phyloP scores from a whole-genome alignment of 2,329 filamentous ascomycete genomes.

The Aciculosporium take region DNA sequence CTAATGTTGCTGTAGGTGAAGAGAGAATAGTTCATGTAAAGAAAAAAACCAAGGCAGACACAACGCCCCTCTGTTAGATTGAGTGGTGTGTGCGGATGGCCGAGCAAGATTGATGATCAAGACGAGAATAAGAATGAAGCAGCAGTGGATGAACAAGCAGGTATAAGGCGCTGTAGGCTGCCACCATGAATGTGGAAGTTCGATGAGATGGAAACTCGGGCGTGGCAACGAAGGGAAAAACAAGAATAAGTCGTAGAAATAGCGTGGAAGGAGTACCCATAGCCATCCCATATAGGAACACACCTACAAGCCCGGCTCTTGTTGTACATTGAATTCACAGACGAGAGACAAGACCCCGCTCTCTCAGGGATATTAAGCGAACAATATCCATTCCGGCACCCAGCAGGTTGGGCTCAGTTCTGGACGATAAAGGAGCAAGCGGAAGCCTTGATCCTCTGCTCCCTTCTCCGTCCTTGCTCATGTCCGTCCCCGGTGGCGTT shows the following conservation, averaged over 20 bases:
- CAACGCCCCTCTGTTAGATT: too few relatives aligned
- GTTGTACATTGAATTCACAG: neutral
- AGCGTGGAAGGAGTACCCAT: conserved; percentile 20
- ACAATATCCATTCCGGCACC: conserved; percentile 8
- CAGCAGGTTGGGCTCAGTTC: conserved; percentile 11
- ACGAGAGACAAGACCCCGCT: conserved; percentile 3
- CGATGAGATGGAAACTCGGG: neutral
- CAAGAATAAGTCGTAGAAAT: conserved; percentile 10
- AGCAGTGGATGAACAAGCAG: too few relatives aligned
- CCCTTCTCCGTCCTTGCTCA: neutral
- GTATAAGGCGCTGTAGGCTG: too few relatives aligned
- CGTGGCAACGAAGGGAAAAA: conserved; percentile 2
- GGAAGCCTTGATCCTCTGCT: conserved; percentile 9
- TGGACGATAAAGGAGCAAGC: conserved; percentile 11
- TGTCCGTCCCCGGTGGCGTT: neutral
- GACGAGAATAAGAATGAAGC: too few relatives aligned
- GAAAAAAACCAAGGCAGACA: neutral
- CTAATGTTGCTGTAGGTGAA: too few relatives aligned
- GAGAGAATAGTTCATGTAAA: neutral
- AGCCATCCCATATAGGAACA: conserved; percentile 22
- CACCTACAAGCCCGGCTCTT: conserved; percentile 4
- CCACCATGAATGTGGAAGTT: too few relatives aligned
- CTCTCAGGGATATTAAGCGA: conserved; percentile 4
- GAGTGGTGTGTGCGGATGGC: too few relatives aligned
- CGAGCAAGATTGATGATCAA: too few relatives aligned